phyloP scores from a whole-genome alignment of 768 basidiomycete species.

The Mycena belliarum region DNA sequence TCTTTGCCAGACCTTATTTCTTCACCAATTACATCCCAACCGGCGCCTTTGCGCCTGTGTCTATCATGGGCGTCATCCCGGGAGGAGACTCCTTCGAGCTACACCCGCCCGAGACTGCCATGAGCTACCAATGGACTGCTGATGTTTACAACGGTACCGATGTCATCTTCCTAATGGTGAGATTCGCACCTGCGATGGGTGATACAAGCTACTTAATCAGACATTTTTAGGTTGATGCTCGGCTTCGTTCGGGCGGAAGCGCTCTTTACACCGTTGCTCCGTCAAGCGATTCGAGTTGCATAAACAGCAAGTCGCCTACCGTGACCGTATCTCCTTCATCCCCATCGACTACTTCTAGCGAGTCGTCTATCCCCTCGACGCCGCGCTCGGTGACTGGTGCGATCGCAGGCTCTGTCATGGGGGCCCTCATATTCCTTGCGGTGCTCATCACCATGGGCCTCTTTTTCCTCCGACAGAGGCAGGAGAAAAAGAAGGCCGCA shows the following conservation, averaged over 20 bases:
- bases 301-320: conserved; percentile 22
- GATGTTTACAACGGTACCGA: conserved; percentile 59
- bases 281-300: conserved; percentile 24
- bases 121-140: conserved; percentile 54
- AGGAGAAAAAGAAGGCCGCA: conserved; percentile 32
- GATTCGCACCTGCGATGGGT: conserved; percentile 32
- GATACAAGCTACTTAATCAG: no score
- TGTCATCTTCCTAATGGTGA: conserved; percentile 58
- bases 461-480: conserved; percentile 45
- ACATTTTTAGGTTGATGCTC: conserved; percentile 2
- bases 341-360: conserved; percentile 10
- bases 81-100: conserved; percentile 54
- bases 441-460: conserved; percentile 50
- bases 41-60: conserved; percentile 52
- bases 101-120: conserved; percentile 35
- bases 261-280: background rate
- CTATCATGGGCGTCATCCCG: conserved; percentile 61
- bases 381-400: conserved; percentile 37
- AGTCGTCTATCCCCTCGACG: conserved; percentile 12
- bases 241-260: background rate
- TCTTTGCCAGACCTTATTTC: conserved; percentile 40
- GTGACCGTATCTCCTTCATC: conserved; percentile 24
- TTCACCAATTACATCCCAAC: conserved; percentile 42
- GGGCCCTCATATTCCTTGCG: conserved; percentile 55
- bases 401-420: conserved; percentile 55